Evolutionary conservation across 1,284 basidiomycete genomes (phyloP).

Genomic region (Schizophyllum amplum): DNA sequence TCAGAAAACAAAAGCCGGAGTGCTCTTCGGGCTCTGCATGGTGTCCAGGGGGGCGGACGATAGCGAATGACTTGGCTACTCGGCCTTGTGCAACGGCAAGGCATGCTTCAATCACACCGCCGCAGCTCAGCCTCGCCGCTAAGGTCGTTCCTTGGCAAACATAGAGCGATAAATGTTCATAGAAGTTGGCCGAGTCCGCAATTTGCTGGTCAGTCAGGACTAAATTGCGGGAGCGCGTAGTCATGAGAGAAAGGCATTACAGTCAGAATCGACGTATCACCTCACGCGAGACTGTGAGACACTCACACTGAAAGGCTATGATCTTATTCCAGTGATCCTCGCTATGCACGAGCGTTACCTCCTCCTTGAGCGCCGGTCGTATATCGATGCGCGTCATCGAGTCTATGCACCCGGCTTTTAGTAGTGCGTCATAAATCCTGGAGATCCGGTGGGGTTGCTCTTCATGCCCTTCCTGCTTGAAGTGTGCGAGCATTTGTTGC

Average conservation of each 20-base stretch:
- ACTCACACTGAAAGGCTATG: conserved; percentile 66
- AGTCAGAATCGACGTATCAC: background rate
- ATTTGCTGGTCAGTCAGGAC: conserved; percentile 70
- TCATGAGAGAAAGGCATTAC: conserved; percentile 9
- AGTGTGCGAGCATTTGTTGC: background rate
- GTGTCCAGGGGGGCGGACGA: conserved; percentile 95
- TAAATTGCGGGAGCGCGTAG: conserved; percentile 27
- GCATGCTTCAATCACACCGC: conserved; percentile 89
- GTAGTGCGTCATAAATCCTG: conserved; percentile 67
- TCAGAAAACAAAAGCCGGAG: conserved; percentile 99
- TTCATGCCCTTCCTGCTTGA: conserved; percentile 45
- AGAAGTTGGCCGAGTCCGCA: conserved; percentile 67
- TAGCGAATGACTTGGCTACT: conserved; percentile 87
- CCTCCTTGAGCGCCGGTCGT: conserved; percentile 65
- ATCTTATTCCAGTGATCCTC: conserved; percentile 90
- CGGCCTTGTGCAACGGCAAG: conserved; percentile 79
- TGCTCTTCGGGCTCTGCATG: conserved; percentile 97
- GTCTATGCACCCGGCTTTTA: conserved; percentile 48
- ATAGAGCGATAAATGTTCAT: conserved; percentile 88
- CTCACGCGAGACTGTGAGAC: background rate
- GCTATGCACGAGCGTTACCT: conserved; percentile 85
- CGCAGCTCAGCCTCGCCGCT: conserved; percentile 85
- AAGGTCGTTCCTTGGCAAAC: conserved; percentile 81
- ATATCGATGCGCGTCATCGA: conserved; percentile 79
- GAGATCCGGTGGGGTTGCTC: conserved; percentile 86